phyloP scores from a whole-genome alignment of 371 early-diverging fungal species.

The Catenaria anguillulae region DNA sequence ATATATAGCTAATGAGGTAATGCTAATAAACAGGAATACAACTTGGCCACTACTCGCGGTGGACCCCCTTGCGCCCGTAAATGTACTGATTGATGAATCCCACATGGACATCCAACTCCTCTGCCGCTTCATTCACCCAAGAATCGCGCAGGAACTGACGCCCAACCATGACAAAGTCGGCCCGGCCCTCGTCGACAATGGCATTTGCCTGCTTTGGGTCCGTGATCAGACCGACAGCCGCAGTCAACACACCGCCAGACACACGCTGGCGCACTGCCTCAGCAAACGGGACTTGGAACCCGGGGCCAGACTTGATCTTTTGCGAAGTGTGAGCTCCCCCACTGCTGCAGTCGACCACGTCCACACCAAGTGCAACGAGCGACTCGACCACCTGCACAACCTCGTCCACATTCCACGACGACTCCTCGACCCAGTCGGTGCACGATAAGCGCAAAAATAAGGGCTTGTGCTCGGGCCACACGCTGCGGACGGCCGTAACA shows the following conservation, averaged over 20 bases:
- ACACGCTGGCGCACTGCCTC: conserved; percentile 35
- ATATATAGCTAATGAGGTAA: too few species aligned
- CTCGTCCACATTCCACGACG: conserved; percentile 49
- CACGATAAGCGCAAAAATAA: conserved; percentile 62
- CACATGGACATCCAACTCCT: conserved; percentile 44
- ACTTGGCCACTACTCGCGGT: too few species aligned
- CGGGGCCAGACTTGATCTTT: conserved; percentile 30
- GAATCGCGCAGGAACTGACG: conserved; percentile 60
- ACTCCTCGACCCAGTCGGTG: conserved; percentile 46
- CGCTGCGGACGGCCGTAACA: conserved; percentile 37
- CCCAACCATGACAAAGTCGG: conserved; percentile 60
- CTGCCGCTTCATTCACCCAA: conserved; percentile 32
- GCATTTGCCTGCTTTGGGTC: conserved; percentile 47
- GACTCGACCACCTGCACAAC: conserved; percentile 36
- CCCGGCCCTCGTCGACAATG: conserved; percentile 42
- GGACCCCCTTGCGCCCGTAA: too few species aligned
- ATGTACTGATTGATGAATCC: conserved; percentile 48
- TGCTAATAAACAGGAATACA: too few species aligned
- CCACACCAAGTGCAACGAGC: conserved; percentile 50
- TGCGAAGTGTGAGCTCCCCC: conserved; percentile 45
- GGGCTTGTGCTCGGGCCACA: conserved; percentile 62
- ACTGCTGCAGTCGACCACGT: conserved; percentile 52
- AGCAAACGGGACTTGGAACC: conserved; percentile 61
- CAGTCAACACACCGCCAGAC: conserved; percentile 39
- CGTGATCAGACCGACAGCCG: conserved; percentile 60